Percentiles rank a stretch among this genome's conserved stretches.
phyloP scores from a whole-genome alignment of 116 monocot genomes.

The Trichopus zeylanicus region DNA sequence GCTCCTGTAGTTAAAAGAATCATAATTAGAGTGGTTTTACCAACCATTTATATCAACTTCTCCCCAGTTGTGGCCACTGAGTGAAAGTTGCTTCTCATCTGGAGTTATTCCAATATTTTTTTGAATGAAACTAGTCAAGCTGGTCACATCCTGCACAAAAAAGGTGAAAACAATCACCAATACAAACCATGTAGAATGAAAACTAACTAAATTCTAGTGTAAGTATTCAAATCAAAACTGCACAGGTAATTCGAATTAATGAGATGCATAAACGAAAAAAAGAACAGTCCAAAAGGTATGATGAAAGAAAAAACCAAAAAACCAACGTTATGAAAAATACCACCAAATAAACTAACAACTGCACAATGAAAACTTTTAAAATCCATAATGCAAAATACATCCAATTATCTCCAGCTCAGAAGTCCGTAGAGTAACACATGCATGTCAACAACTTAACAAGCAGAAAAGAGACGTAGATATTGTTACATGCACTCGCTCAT shows the following conservation, averaged over 20 bases:
- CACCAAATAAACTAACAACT: no score
- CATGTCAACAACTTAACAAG: background rate
- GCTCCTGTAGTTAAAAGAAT: background rate
- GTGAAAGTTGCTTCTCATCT: constrained; percentile 94
- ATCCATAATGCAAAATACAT: background rate
- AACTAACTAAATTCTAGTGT: background rate
- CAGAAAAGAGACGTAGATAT: background rate
- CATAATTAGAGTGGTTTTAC: background rate
- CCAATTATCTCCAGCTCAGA: background rate
- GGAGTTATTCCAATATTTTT: constrained; percentile 62
- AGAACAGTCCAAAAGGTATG: no score
- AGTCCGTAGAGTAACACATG: no score
- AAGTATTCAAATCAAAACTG: background rate
- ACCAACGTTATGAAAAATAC: no score
- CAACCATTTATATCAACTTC: constrained; percentile 85
- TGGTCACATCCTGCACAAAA: constrained; percentile 56
- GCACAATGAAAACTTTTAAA: background rate
- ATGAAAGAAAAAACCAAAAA: no score
- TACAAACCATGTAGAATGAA: background rate
- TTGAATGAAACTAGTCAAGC: constrained; percentile 68
- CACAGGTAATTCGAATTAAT: no score
- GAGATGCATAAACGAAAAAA: no score
- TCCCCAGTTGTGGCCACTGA: constrained; percentile 86
- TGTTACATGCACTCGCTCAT: background rate
- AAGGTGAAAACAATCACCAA: constrained; percentile 3